phyloP scores from a whole-genome alignment of 2,329 filamentous ascomycete species.

The Colletotrichum euphorbiae region DNA sequence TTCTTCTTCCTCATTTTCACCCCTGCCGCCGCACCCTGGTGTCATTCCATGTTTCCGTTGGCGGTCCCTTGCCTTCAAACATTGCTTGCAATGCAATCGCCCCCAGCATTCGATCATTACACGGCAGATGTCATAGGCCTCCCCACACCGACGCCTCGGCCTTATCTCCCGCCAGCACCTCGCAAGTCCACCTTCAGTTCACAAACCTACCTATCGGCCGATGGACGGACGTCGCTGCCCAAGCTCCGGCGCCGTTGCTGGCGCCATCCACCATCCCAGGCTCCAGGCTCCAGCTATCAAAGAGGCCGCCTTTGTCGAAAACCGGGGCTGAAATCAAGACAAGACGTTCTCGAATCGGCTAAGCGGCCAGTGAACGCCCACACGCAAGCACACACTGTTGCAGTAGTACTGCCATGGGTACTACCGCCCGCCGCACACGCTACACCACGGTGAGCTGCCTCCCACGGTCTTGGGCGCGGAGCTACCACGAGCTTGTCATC shows the following conservation, averaged over 20 bases:
- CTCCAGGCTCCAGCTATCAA: no score
- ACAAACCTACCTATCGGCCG: slow-evolving; percentile 12
- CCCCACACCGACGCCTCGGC: slow-evolving; percentile 2
- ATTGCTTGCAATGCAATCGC: neutral
- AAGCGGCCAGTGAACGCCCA: slow-evolving; percentile 7
- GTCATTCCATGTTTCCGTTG: slow-evolving; percentile 26
- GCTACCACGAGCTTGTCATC: slow-evolving; percentile 21
- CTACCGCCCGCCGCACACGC: slow-evolving; percentile 5
- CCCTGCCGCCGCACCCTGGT: slow-evolving; percentile 28
- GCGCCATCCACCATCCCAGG: neutral
- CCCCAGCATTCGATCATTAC: slow-evolving; percentile 3
- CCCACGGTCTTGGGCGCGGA: slow-evolving; percentile 31
- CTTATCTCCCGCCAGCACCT: slow-evolving; percentile 5
- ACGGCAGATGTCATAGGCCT: slow-evolving; percentile 17
- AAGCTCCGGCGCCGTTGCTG: slow-evolving; percentile 25
- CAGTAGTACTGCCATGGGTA: slow-evolving; percentile 20
- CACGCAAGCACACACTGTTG: slow-evolving; percentile 13
- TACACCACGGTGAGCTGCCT: slow-evolving; percentile 28
- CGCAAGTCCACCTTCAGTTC: neutral
- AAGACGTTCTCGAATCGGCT: slow-evolving; percentile 16
- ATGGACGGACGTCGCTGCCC: slow-evolving; percentile 21
- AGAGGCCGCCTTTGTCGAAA: slow-evolving; percentile 30
- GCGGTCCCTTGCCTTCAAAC: slow-evolving; percentile 23
- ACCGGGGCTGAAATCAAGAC: slow-evolving; percentile 1
- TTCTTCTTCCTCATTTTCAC: slow-evolving; percentile 8